These are phyloP conservation scores for Aspergillus tubingensis DNA, from an alignment of 2,329 filamentous ascomycete genomes.

Conservation along the genomic window DNA sequence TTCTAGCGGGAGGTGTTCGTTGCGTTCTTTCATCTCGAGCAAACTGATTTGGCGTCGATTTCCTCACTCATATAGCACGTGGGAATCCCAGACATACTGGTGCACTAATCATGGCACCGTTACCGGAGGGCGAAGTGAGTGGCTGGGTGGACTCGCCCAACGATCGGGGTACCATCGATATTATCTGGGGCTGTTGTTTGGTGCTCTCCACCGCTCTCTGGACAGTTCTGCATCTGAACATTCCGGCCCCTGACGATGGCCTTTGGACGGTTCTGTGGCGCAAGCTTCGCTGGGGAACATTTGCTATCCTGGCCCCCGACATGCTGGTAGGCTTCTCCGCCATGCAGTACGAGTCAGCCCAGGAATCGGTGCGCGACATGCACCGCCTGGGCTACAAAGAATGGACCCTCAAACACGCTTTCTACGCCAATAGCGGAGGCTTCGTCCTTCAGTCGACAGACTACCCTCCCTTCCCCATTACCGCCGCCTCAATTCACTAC, in stretches of 20 bases:
- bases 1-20: neutral
- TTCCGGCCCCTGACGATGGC: neutral
- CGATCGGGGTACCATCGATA: slow-evolving; percentile 4
- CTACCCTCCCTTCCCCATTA: slow-evolving; percentile 2
- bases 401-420: slow-evolving; percentile 5
- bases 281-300: slow-evolving; percentile 6
- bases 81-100: neutral
- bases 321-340: slow-evolving; percentile 6
- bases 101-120: neutral
- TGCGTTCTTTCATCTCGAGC: neutral
- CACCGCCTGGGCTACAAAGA: neutral
- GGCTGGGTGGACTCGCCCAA: slow-evolving; percentile 5
- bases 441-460: slow-evolving; percentile 1
- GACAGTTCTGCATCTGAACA: slow-evolving; percentile 6
- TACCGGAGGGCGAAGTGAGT: neutral
- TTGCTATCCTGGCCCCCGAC: slow-evolving; percentile 3
- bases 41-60: neutral
- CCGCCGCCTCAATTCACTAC: neutral
- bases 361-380: slow-evolving; percentile 1
- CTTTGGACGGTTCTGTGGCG: neutral
- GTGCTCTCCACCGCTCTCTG: slow-evolving; percentile 1
- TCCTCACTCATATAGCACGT: no score
- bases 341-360: slow-evolving; percentile 7
- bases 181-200: slow-evolving; percentile 6
- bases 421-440: slow-evolving; percentile 8